Percentiles rank a stretch among this genome's conserved stretches.
Conservation (phyloP, 176 grass and related monocot species). For the Alopecurus myosuroides region DNA sequence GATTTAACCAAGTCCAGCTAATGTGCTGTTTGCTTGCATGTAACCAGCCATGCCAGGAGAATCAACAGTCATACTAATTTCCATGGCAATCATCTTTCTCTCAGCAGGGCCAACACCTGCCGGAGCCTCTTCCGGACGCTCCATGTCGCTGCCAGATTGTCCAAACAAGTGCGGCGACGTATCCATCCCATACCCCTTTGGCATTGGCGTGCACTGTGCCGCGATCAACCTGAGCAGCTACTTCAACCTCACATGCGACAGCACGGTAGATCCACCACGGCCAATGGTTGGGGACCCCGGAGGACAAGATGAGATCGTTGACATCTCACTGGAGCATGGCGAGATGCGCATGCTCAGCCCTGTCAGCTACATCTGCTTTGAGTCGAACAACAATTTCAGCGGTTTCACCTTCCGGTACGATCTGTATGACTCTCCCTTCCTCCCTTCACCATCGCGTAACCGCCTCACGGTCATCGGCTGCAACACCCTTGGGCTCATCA, state of each 20-base stretch:
- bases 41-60: not conserved
- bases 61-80: not conserved
- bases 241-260: not conserved
- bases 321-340: not conserved
- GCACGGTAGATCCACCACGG: not conserved
- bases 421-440: no score
- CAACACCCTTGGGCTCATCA: no score
- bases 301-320: not conserved
- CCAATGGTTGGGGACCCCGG: not conserved
- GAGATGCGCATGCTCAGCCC: not conserved
- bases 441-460: no score
- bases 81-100: not conserved
- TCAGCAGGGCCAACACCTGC: not conserved
- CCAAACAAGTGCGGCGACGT: not conserved
- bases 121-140: not conserved
- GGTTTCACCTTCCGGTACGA: no score
- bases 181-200: not conserved
- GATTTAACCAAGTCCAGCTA: not conserved
- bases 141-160: not conserved
- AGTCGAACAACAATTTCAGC: no score
- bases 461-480: no score
- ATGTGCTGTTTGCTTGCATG: not conserved
- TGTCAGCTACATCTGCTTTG: not conserved
- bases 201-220: not conserved
- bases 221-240: not conserved